Evolutionary conservation across 805 yeast species (phyloP).

Genomic region (Wickerhamomyces chambardii): DNA sequence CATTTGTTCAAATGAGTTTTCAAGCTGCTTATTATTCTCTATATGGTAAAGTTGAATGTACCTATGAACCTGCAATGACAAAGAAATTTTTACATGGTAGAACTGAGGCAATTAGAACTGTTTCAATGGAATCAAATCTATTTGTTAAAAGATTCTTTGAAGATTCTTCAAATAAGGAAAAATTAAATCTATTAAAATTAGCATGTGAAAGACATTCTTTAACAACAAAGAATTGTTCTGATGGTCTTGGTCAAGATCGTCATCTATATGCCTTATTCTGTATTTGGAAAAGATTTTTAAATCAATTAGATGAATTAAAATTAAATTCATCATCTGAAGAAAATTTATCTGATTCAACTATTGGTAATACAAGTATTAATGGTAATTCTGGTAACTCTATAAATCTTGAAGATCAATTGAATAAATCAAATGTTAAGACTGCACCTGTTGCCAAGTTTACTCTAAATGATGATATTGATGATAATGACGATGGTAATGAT

Average conservation of each 20-base stretch:
- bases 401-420: too few species aligned
- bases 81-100: constrained; percentile 82
- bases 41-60: constrained; percentile 88
- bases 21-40: constrained; percentile 89
- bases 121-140: constrained; percentile 66
- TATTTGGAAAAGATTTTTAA: constrained; percentile 66
- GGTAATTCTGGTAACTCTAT: too few species aligned
- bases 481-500: too few species aligned
- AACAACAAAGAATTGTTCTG: constrained; percentile 59
- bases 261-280: constrained; percentile 83
- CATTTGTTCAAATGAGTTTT: constrained; percentile 88
- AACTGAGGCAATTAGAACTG: constrained; percentile 87
- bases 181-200: constrained; percentile 42
- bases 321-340: constrained; percentile 5
- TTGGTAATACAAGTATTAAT: constrained; percentile 8
- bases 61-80: constrained; percentile 97
- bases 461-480: too few species aligned
- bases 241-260: constrained; percentile 87
- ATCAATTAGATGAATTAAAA: constrained; percentile 7
- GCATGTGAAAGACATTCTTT: constrained; percentile 68
- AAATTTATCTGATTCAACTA: constrained; percentile 11
- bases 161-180: constrained; percentile 46
- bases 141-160: constrained; percentile 85
- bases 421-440: too few species aligned
- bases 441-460: too few species aligned